Percentiles rank a stretch among this genome's conserved stretches.
Conservation (phyloP, 2,329 filamentous ascomycete species). For the Sclerotinia glacialis region DNA sequence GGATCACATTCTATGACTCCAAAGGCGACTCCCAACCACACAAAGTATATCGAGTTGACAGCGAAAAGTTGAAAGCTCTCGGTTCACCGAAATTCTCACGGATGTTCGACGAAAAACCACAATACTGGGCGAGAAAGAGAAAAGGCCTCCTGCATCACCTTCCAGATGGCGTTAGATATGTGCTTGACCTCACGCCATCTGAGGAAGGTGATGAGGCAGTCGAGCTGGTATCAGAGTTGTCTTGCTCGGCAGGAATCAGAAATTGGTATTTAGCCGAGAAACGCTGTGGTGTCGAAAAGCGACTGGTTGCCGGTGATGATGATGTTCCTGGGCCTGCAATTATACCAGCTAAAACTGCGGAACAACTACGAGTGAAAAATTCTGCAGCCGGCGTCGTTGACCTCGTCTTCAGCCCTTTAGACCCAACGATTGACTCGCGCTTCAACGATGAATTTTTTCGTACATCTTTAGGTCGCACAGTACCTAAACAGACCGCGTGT, state of each 20-base stretch:
- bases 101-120: constrained; percentile 47
- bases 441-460: neutral
- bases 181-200: constrained; percentile 63
- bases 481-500: neutral
- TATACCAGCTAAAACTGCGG: neutral
- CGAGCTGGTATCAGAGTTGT: constrained; percentile 56
- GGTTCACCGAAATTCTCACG: constrained; percentile 49
- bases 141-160: constrained; percentile 34
- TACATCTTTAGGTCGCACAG: constrained; percentile 3
- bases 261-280: constrained; percentile 50
- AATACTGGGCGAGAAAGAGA: constrained; percentile 42
- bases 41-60: constrained; percentile 47
- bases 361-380: neutral
- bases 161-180: constrained; percentile 51
- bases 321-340: constrained; percentile 35
- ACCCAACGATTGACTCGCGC: neutral
- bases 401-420: neutral
- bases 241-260: constrained; percentile 53
- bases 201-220: constrained; percentile 61
- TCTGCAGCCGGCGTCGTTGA: neutral
- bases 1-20: constrained; percentile 34
- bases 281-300: constrained; percentile 42
- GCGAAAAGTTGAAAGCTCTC: constrained; percentile 47
- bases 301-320: constrained; percentile 49
- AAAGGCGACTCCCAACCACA: constrained; percentile 29